Conservation (phyloP, 306 rosid genomes). For the Malus fusca region DNA sequence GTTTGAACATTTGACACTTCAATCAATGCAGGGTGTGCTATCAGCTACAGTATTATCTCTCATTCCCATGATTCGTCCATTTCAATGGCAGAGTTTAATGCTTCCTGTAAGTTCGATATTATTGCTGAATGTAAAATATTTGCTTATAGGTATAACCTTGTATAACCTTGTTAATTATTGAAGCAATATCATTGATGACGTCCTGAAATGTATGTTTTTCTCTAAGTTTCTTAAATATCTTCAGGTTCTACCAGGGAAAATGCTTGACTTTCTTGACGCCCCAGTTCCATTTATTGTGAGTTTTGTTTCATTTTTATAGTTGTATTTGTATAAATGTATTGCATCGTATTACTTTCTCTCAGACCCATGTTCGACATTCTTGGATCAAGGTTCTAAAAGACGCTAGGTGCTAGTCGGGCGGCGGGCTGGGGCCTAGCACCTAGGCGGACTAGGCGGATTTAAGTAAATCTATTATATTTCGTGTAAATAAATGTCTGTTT, state of each 20-base stretch:
- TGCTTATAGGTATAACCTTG: not conserved
- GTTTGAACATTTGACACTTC: conserved; percentile 26
- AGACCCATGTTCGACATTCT: not conserved
- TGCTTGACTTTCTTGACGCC: conserved; percentile 92
- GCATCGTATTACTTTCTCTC: not conserved
- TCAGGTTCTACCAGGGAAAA: conserved; percentile 75
- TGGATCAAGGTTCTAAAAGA: too few relatives aligned
- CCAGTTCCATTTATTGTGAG: conserved; percentile 97
- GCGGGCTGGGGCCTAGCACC: too few relatives aligned
- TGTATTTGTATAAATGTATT: not conserved
- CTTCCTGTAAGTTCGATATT: conserved; percentile 70
- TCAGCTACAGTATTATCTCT: conserved; percentile 70
- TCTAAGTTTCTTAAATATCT: conserved; percentile 25
- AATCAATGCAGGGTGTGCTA: conserved; percentile 72
- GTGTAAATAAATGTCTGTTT: too few relatives aligned
- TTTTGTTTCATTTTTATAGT: not conserved
- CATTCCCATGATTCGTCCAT: conserved; percentile 87
- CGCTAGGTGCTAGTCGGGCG: too few relatives aligned
- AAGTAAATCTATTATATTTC: too few relatives aligned
- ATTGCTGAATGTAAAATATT: not conserved
- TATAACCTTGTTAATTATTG: not conserved
- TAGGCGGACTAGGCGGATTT: too few relatives aligned
- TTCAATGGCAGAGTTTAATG: conserved; percentile 93
- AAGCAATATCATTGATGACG: not conserved
- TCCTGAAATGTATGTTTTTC: not conserved